Base-by-base conservation (phyloP, 2,329 filamentous ascomycete genomes). In the Colletotrichum limetticola region DNA sequence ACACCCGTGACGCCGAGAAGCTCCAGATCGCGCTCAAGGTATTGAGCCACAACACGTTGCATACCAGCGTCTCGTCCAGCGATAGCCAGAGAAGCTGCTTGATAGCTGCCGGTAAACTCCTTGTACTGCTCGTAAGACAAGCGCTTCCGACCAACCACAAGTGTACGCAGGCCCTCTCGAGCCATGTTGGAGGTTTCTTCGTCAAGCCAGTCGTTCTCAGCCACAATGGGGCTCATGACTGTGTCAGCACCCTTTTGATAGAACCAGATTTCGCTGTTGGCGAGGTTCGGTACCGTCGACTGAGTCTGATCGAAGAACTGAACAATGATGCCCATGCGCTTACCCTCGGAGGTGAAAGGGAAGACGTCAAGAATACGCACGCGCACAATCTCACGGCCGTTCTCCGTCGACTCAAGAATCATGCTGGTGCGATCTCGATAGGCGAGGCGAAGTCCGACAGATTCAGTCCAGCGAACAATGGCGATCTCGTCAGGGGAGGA, bases 161-260 rank as follows among this genome's bases (percentile, higher is more conserved):
- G 88, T 0, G 97, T 99, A 71, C 97, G 92, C 62, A 99, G 86
- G 52, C 97, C 97, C 86, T 99, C 97, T 60, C 97, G 92, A 6
- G 97, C 97, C 97, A 99, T 99, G 81, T 99, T 99, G n/a, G 95
- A 94, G 0, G 97, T 98, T 82, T 99, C 97, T 82, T 99, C 97
- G 77, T 99, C 97, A 0, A 99, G 91, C 97, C 97, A 99, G 84
- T 99, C 97, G 79, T 98, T 99, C 22, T 95, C 91, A 8, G 93
- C 94, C 46, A 99, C 97, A 76, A 99, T 98, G 3, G 92, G 89
- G n/a, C 92, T 91, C 97, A 99, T 99, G 75, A 99, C 96, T 0
- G 97, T 98, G 81, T 99, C 97, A 3, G 97, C 97, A 74, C 97
- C 97, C 83, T 99, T 99, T 79, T 99, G 95, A 80, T 96, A 98